phyloP scores from a whole-genome alignment of 441 rosid species.

The Croton laevigatus region DNA sequence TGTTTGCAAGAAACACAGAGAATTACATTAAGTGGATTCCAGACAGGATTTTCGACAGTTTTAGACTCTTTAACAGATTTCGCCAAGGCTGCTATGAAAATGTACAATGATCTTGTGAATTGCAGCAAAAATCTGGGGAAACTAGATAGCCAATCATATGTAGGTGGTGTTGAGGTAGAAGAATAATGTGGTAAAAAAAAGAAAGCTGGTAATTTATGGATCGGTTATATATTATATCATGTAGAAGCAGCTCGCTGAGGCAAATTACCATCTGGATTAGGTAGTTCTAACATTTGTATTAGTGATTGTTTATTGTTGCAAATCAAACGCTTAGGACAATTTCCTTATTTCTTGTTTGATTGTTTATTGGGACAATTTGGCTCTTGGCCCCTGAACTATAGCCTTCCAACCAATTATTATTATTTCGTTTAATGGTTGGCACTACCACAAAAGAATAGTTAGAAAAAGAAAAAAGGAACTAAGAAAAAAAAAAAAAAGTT shows the following conservation, averaged over 20 bases:
- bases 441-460: no score
- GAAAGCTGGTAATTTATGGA: conserved; percentile 3
- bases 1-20: conserved; percentile 60
- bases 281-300: conserved; percentile 16
- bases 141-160: conserved; percentile 28
- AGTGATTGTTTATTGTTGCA: conserved; percentile 18
- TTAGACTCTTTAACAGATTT: conserved; percentile 52
- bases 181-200: conserved; percentile 38
- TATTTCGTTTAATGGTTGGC: no score
- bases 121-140: conserved; percentile 31
- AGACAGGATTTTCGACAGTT: conserved; percentile 43
- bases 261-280: conserved; percentile 24
- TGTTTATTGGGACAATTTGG: no score
- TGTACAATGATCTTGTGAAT: conserved; percentile 50
- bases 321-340: neutral
- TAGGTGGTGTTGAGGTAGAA: conserved; percentile 31
- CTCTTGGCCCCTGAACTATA: no score
- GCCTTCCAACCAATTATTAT: no score
- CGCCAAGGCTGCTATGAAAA: conserved; percentile 48
- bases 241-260: conserved; percentile 62
- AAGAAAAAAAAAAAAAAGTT: no score
- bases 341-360: conserved; percentile 6
- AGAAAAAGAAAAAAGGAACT: no score
- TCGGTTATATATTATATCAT: conserved; percentile 35
- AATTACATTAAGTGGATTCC: conserved; percentile 53